Base-by-base conservation (phyloP, 208 protist species). In the Trypanosoma conorhini region DNA sequence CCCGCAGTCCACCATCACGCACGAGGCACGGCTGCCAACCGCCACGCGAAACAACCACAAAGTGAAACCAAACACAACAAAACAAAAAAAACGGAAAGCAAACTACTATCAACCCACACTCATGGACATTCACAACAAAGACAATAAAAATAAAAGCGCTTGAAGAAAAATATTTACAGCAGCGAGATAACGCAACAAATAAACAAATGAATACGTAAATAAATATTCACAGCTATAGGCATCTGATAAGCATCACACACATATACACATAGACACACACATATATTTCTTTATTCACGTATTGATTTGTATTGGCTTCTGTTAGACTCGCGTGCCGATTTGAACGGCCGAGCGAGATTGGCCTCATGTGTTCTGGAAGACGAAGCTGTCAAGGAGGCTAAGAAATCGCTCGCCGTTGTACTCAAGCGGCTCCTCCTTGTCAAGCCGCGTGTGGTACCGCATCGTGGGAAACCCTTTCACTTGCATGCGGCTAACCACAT, bases 341-440 rank as follows among this genome's bases (percentile, higher is more conserved):
- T 46, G 42, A 46, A 19, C 42, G 1, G 42, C 9, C 1, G 9
- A 46, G 42, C 15, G 1, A 12, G 1, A 21, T 19, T 19, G 15
- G 1, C 5, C 22, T 79, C 70, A 92, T 48, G 87, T 82, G 62
- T 87, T 91, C 60, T 94, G 88, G 62, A 94, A 94, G 0, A 94
- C 79, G 75, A 94, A 94, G 58, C 88, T 94, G 46, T 89, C 83
- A 17, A 94, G 55, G 24, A 94, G 67, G 35, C 66, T 70, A 19
- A 77, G 67, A 56, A 85, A 70, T 21, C 76, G 75, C 5, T 70
- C 21, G 0, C 86, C 76, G 12, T 59, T 70, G 74, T 90, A 94
- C 75, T 94, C 85, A 9, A 88, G 24, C 19, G 62, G 44, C 7
- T 81, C 86, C 26, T 87, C 69, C 8, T 83, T 76, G 30, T 90